phyloP scores from a whole-genome alignment of 2,329 filamentous ascomycete species.

The Albophoma yamanashiensis region DNA sequence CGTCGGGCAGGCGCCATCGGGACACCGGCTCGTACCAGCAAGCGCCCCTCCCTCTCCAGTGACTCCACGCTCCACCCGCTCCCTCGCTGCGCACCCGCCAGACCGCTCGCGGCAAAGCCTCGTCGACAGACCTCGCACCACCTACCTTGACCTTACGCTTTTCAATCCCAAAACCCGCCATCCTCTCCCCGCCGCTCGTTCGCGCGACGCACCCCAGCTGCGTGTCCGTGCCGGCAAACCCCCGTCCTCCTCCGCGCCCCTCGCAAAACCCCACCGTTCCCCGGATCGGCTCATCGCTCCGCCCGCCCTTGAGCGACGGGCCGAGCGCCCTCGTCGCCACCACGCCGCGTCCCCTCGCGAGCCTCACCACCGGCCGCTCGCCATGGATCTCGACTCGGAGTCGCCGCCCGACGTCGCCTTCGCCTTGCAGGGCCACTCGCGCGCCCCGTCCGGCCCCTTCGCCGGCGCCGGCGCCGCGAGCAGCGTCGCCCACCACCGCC shows the following conservation, averaged over 20 bases:
- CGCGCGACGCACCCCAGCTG: not conserved
- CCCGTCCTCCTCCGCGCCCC: not conserved
- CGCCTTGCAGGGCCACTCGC: not conserved
- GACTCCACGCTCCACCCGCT: not conserved
- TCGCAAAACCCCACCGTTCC: too few species aligned
- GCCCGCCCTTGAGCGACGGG: not conserved
- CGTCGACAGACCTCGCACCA: not conserved
- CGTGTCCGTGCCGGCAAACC: not conserved
- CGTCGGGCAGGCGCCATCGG: conserved; percentile 1
- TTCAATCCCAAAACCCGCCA: not conserved
- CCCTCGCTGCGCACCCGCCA: not conserved
- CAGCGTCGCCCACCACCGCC: too few species aligned
- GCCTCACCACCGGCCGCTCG: not conserved
- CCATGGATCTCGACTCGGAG: conserved; percentile 3
- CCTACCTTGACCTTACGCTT: not conserved
- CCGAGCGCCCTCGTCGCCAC: not conserved
- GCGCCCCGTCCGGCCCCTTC: not conserved
- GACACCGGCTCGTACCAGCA: not conserved
- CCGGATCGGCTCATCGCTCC: not conserved
- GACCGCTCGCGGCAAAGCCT: not conserved
- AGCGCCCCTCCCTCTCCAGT: not conserved
- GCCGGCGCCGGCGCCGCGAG: too few species aligned
- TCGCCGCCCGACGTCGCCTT: not conserved
- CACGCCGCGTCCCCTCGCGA: not conserved
- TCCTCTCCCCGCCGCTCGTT: not conserved